Evolutionary conservation across 2,329 filamentous ascomycete genomes (phyloP).

Genomic region (Neofusicoccum kwambonambiense): DNA sequence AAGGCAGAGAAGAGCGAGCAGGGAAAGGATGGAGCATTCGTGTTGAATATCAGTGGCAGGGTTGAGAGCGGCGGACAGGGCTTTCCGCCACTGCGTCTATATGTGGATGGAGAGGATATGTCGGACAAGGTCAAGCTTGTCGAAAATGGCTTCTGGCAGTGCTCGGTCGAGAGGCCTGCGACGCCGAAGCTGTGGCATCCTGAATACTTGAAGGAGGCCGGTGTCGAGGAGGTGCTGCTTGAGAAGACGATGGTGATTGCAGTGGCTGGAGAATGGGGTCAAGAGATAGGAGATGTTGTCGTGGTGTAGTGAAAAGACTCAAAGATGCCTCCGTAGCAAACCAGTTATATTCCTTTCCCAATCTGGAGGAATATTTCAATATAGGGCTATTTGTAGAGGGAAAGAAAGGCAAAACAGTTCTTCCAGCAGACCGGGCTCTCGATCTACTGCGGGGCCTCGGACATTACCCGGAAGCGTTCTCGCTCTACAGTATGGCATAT

Average conservation of each 20-base stretch:
- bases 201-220: not conserved
- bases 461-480: too few species aligned
- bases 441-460: too few species aligned
- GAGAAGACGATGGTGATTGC: not conserved
- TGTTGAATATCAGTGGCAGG: not conserved
- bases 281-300: not conserved
- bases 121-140: not conserved
- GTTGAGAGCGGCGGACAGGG: not conserved
- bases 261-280: not conserved
- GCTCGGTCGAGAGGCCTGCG: not conserved
- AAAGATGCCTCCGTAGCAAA: not conserved
- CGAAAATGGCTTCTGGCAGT: not conserved
- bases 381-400: too few species aligned
- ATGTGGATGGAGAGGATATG: not conserved
- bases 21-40: not conserved
- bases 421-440: too few species aligned
- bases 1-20: not conserved
- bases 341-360: too few species aligned
- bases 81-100: slow-evolving; percentile 21
- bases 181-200: not conserved
- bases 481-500: too few species aligned
- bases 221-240: not conserved
- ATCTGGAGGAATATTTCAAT: too few species aligned
- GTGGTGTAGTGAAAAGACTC: not conserved
- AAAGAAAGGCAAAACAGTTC: too few species aligned